Percentiles rank a stretch among this genome's conserved stretches.
Conservation (phyloP, 768 basidiomycete genomes). For the Mycena latifolia region DNA sequence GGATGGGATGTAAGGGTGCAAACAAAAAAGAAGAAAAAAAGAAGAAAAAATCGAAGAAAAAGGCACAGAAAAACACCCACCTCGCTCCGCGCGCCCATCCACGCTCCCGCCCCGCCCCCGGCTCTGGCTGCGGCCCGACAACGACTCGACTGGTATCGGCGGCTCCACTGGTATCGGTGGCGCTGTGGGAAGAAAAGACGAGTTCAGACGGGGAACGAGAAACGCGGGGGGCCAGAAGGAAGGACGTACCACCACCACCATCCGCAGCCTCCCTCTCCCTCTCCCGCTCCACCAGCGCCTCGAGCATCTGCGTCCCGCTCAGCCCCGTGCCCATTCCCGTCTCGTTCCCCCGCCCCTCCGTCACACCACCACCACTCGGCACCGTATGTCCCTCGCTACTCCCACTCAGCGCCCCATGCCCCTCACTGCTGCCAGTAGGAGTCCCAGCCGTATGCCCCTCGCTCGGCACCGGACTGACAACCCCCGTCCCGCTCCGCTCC, state of each 20-base stretch:
- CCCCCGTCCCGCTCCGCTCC: conserved; percentile 20
- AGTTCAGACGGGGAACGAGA: too few relatives aligned
- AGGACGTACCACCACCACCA: not conserved
- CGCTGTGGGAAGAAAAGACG: too few relatives aligned
- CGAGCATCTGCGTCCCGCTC: conserved; percentile 4
- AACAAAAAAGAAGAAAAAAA: too few relatives aligned
- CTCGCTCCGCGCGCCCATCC: too few relatives aligned
- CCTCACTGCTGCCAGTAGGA: too few relatives aligned
- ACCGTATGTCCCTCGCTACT: not conserved
- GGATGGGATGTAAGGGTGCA: too few relatives aligned
- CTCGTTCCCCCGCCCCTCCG: not conserved
- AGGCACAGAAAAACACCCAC: too few relatives aligned
- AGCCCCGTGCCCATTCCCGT: not conserved
- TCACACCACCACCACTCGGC: not conserved
- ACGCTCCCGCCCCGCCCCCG: too few relatives aligned
- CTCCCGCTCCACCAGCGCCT: not conserved
- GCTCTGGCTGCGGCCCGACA: too few relatives aligned
- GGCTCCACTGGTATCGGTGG: too few relatives aligned
- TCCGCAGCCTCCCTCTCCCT: not conserved
- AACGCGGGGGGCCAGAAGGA: not conserved
- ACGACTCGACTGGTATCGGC: too few relatives aligned
- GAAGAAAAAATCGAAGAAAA: too few relatives aligned
- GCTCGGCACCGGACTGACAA: not conserved
- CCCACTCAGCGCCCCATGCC: not conserved
- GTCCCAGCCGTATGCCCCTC: not conserved